Evolutionary conservation across 108 stramenopile species (phyloP).

Genomic region (Cylindrotheca closterium): DNA sequence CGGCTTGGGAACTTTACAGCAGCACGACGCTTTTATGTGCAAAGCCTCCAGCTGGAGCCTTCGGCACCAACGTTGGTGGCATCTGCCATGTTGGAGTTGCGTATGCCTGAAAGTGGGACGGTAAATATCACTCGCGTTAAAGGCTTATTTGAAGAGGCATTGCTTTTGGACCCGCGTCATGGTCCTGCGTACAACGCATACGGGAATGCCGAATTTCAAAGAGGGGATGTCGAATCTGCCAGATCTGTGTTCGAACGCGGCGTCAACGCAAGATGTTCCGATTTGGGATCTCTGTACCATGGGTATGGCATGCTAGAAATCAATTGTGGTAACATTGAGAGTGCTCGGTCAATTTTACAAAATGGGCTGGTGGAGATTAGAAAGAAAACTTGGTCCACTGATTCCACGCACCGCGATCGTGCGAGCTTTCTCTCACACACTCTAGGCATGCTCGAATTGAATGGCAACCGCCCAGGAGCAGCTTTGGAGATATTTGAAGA

Average conservation of each 20-base stretch:
- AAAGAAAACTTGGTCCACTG: constrained; percentile 23
- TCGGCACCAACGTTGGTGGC: constrained; percentile 80
- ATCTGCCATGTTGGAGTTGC: constrained; percentile 75
- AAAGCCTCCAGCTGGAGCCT: constrained; percentile 62
- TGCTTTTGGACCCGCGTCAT: constrained; percentile 76
- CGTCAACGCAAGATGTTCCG: constrained; percentile 63
- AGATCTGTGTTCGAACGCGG: constrained; percentile 72
- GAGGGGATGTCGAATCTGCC: constrained; percentile 57
- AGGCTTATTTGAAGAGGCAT: constrained; percentile 74
- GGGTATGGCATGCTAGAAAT: constrained; percentile 81
- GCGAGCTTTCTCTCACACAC: constrained; percentile 79
- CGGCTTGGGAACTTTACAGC: constrained; percentile 61
- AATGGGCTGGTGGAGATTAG: constrained; percentile 54
- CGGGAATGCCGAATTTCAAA: constrained; percentile 61
- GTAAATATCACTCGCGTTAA: constrained; percentile 48
- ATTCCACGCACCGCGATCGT: constrained; percentile 49
- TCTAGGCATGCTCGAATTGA: constrained; percentile 82
- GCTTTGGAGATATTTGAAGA: constrained; percentile 62
- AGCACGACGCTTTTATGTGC: constrained; percentile 62
- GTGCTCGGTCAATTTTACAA: constrained; percentile 53
- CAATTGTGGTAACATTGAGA: constrained; percentile 68
- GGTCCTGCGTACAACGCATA: constrained; percentile 84
- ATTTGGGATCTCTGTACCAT: constrained; percentile 80
- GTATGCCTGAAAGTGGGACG: constrained; percentile 34
- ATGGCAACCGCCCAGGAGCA: constrained; percentile 52